Conservation (phyloP, 2,329 filamentous ascomycete genomes). For the Thelonectria blattea region DNA sequence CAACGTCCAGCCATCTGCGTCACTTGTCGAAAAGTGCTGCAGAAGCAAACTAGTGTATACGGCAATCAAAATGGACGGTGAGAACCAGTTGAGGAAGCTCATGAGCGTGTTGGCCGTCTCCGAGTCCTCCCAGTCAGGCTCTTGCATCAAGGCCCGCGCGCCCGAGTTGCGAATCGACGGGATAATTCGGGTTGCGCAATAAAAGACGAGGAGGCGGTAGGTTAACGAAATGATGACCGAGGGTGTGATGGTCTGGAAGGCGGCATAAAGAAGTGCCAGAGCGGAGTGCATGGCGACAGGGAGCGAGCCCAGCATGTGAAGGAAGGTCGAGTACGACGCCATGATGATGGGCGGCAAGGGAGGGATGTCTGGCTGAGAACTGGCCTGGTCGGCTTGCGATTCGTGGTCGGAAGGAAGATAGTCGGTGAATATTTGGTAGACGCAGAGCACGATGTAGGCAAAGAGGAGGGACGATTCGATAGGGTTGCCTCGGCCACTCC, state of each 20-base stretch:
- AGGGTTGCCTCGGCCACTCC: conserved; percentile 90
- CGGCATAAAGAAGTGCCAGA: conserved; percentile 85
- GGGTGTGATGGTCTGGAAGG: conserved; percentile 93
- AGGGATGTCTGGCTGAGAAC: conserved; percentile 83
- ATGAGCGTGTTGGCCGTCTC: conserved; percentile 82
- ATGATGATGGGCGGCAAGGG: conserved; percentile 98
- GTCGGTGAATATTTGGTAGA: conserved; percentile 99
- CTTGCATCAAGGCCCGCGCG: conserved; percentile 80
- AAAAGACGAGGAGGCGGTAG: conserved; percentile 94
- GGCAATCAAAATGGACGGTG: conserved; percentile 89
- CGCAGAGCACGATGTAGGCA: conserved; percentile 96
- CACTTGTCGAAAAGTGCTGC: conserved; percentile 88
- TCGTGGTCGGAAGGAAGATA: conserved; percentile 82
- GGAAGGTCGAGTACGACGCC: conserved; percentile 92
- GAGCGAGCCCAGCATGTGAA: conserved; percentile 83
- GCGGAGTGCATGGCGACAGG: conserved; percentile 83
- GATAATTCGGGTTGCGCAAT: conserved; percentile 94
- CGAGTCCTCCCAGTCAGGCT: conserved; percentile 83
- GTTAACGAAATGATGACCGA: conserved; percentile 94
- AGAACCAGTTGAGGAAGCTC: conserved; percentile 90
- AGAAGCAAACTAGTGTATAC: conserved; percentile 95
- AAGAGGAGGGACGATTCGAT: conserved; percentile 95
- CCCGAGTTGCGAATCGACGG: conserved; percentile 89
- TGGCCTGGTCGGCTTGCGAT: conserved; percentile 56
- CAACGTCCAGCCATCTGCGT: conserved; percentile 80